These are phyloP conservation scores for Penicillium brasilianum DNA, from an alignment of 2,329 filamentous ascomycete species.

Conservation along the genomic window DNA sequence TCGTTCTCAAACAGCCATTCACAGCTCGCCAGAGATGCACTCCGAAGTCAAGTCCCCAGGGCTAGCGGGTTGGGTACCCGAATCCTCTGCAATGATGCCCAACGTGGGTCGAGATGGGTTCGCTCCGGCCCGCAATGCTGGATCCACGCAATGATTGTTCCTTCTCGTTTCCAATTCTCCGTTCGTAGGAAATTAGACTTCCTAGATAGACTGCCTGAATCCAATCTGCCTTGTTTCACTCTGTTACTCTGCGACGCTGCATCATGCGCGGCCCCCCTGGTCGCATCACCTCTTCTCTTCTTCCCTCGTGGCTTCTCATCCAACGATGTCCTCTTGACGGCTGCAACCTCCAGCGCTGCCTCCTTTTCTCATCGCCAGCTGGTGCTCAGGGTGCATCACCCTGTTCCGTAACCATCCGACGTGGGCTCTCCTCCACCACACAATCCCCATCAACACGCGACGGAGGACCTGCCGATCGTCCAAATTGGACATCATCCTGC, in stretches of 20 bases:
- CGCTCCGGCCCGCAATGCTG: conserved; percentile 29
- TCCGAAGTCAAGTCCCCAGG: no score
- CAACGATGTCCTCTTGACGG: neutral
- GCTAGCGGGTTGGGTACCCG: conserved; percentile 1
- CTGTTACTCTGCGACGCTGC: neutral
- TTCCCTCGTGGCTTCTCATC: conserved; percentile 2
- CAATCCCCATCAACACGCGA: conserved; percentile 19
- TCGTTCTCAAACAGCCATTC: neutral
- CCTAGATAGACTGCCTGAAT: neutral
- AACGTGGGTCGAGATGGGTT: conserved; percentile 34
- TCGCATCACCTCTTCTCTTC: neutral
- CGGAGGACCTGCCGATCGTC: conserved; percentile 28
- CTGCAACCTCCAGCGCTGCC: neutral
- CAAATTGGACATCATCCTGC: conserved; percentile 30
- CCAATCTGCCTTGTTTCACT: conserved; percentile 3
- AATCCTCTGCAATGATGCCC: conserved; percentile 41
- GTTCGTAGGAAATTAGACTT: neutral
- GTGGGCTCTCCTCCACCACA: conserved; percentile 28
- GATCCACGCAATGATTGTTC: conserved; percentile 11
- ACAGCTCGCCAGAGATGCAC: neutral
- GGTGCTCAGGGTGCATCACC: conserved; percentile 1
- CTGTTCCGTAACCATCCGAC: conserved; percentile 13
- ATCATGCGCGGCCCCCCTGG: neutral
- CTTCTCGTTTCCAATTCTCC: neutral
- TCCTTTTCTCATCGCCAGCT: neutral